A percentile compares a stretch with the other conserved stretches of the same genome.
These are phyloP conservation scores for Globisporangium perplexum DNA, from an alignment of 352 stramenopile genomes.

Conservation along the genomic window DNA sequence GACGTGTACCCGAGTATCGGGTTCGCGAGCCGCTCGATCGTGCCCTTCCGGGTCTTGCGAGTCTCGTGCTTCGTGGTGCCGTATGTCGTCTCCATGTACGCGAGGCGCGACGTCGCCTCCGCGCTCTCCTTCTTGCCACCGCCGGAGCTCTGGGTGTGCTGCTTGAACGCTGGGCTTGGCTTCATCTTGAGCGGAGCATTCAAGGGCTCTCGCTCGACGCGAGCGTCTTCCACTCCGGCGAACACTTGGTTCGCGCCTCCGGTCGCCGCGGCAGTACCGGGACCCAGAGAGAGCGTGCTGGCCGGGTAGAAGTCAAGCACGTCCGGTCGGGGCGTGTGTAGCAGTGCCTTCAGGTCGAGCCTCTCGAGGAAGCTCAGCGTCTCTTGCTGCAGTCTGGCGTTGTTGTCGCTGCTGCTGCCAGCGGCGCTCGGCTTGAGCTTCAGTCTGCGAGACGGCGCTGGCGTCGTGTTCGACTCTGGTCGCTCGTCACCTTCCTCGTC, in stretches of 20 bases:
- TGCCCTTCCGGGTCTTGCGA: conserved; percentile 49
- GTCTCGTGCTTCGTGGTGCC: conserved; percentile 37
- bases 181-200: background rate
- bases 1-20: conserved; percentile 63
- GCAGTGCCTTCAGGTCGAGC: conserved; percentile 53
- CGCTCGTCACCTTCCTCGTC: conserved; percentile 16
- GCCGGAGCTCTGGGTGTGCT: background rate
- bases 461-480: background rate
- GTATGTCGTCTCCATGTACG: conserved; percentile 61
- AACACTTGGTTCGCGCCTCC: background rate
- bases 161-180: background rate
- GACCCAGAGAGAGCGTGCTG: background rate
- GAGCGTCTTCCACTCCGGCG: background rate
- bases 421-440: background rate
- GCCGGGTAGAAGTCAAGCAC: conserved; percentile 35
- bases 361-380: conserved; percentile 52
- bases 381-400: conserved; percentile 29
- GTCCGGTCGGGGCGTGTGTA: conserved; percentile 55
- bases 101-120: conserved; percentile 22
- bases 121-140: background rate
- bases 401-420: conserved; percentile 12
- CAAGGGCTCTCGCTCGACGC: conserved; percentile 2
- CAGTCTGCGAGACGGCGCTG: background rate
- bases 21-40: conserved; percentile 57
- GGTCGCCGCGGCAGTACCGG: background rate